Conservation (phyloP, 768 basidiomycete genomes). For the Russula abietina region DNA sequence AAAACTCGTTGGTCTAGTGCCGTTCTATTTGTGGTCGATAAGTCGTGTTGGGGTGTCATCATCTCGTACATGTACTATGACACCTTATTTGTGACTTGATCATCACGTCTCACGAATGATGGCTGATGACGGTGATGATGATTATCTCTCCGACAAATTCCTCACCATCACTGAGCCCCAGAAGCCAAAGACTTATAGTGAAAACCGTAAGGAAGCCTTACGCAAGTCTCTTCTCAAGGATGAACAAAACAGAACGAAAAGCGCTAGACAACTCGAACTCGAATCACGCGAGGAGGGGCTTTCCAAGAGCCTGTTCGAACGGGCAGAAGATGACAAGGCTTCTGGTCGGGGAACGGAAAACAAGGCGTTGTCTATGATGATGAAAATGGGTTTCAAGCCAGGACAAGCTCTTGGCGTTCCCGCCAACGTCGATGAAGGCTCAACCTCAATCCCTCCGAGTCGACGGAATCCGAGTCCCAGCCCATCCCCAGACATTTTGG, state of each 20-base stretch:
- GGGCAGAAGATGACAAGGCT: constrained; percentile 57
- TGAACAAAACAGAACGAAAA: constrained; percentile 60
- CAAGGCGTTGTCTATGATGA: constrained; percentile 86
- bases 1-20: constrained; percentile 20
- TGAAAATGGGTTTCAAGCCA: constrained; percentile 89
- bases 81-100: constrained; percentile 17
- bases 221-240: constrained; percentile 55
- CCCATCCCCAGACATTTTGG: neutral
- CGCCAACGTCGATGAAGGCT: constrained; percentile 25
- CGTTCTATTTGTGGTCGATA: constrained; percentile 13
- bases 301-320: constrained; percentile 73
- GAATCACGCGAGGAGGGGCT: constrained; percentile 76
- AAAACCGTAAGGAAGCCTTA: constrained; percentile 61
- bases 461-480: neutral
- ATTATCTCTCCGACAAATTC: constrained; percentile 88
- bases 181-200: constrained; percentile 57
- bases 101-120: constrained; percentile 44
- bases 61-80: constrained; percentile 17
- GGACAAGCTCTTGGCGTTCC: constrained; percentile 67
- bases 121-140: constrained; percentile 66
- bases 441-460: neutral
- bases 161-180: constrained; percentile 39
- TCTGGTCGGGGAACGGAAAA: constrained; percentile 46
- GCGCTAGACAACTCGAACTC: constrained; percentile 60
- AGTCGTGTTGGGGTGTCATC: constrained; percentile 14